phyloP scores from a whole-genome alignment of 2,329 filamentous ascomycete species.

The Elsinoe fawcettii region DNA sequence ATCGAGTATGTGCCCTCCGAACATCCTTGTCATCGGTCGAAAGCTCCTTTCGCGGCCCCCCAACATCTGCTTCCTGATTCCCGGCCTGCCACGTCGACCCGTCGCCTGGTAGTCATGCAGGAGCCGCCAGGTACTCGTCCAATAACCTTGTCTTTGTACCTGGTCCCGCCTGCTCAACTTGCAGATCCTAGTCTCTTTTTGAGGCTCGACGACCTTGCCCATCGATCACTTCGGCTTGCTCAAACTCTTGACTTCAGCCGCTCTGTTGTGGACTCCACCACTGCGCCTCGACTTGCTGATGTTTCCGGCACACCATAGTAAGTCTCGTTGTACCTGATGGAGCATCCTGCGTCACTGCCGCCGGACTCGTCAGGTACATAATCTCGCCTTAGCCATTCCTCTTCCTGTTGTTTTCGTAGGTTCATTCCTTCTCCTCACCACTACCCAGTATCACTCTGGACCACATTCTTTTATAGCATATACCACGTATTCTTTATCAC shows the following conservation, averaged over 20 bases:
- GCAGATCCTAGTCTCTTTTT: background rate
- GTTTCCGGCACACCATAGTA: background rate
- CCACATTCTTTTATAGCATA: background rate
- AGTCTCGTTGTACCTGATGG: background rate
- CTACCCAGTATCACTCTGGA: conserved; percentile 8
- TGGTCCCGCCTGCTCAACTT: background rate
- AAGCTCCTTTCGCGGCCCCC: background rate
- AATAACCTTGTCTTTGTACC: background rate
- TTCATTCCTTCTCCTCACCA: background rate
- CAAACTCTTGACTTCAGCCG: conserved; percentile 1
- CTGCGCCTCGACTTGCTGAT: background rate
- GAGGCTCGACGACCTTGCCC: background rate
- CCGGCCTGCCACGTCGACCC: conserved; percentile 1
- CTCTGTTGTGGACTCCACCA: background rate
- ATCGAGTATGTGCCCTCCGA: background rate
- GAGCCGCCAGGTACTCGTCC: conserved; percentile 2
- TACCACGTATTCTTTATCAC: background rate
- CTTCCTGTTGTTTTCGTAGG: background rate
- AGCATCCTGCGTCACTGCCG: background rate
- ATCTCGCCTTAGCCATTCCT: background rate
- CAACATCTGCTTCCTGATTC: background rate
- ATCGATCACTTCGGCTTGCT: background rate
- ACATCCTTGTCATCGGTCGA: background rate
- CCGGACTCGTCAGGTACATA: background rate
- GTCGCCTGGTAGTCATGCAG: background rate